Evolutionary conservation across 345 rosid genomes (phyloP).

Genomic region (Citrus maxima): DNA sequence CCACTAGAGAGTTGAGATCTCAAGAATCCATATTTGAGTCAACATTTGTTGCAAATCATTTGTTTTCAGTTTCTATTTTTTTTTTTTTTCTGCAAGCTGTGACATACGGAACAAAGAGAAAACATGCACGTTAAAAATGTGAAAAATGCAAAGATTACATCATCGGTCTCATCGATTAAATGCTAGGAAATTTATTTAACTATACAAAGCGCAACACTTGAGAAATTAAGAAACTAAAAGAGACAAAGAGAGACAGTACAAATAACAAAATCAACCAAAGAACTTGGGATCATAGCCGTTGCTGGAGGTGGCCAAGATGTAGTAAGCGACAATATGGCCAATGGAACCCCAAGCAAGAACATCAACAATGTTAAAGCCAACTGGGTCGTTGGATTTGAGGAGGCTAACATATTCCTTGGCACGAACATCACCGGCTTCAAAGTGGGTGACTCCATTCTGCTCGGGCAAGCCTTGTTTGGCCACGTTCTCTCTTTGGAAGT

Average conservation of each 20-base stretch:
- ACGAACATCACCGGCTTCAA: conserved; percentile 88
- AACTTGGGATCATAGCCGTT: conserved; percentile 88
- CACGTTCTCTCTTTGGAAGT: conserved; percentile 97
- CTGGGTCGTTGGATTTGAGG: conserved; percentile 91
- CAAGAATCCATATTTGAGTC: background rate
- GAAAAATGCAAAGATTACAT: too few species aligned
- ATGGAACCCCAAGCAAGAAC: conserved; percentile 99
- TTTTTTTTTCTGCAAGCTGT: background rate
- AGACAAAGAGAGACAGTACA: background rate
- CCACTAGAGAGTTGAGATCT: background rate
- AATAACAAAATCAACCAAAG: conserved; percentile 38
- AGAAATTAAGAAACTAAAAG: background rate
- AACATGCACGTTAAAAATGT: too few species aligned
- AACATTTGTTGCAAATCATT: background rate
- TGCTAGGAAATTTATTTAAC: background rate
- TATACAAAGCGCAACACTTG: background rate
- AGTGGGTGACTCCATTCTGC: conserved; percentile 93
- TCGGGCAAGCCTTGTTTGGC: conserved; percentile 91
- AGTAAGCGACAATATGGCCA: conserved; percentile 96
- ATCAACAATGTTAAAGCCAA: conserved; percentile 94
- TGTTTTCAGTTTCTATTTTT: background rate
- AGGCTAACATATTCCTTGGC: conserved; percentile 94
- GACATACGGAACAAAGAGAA: too few species aligned
- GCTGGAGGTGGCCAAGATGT: conserved; percentile 94
- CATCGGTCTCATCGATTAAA: too few species aligned